Evolutionary conservation across 208 protist species (phyloP).

Genomic region (Leishmania guyanensis): DNA sequence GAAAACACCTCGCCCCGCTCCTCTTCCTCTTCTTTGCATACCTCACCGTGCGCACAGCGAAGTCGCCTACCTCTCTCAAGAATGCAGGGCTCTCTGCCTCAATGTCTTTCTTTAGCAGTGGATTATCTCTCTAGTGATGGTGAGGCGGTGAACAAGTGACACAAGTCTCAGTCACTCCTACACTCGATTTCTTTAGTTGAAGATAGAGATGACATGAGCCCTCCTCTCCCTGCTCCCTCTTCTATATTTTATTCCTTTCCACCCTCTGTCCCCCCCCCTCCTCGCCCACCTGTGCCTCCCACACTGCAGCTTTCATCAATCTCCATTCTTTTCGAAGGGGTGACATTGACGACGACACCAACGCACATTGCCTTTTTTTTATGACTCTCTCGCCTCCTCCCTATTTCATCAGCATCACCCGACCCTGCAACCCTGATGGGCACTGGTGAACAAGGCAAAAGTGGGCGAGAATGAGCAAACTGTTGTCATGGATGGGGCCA

Average conservation of each 20-base stretch:
- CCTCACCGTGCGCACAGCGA: background rate
- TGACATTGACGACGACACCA: background rate
- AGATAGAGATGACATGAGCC: background rate
- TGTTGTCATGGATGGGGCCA: conserved; percentile 24
- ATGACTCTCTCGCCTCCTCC: background rate
- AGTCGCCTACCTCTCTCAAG: background rate
- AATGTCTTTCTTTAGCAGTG: no score
- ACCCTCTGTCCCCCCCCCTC: background rate
- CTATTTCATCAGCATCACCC: background rate
- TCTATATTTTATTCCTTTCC: background rate
- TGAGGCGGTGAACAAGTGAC: background rate
- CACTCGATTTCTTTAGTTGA: background rate
- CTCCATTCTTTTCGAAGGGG: background rate
- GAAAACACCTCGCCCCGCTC: background rate
- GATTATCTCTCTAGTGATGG: background rate
- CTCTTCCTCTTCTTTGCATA: background rate
- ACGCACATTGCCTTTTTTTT: background rate
- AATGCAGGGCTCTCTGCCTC: background rate
- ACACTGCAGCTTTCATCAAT: background rate
- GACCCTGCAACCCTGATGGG: background rate
- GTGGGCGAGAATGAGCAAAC: background rate
- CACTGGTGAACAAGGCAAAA: background rate
- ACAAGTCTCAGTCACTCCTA: background rate
- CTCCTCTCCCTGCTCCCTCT: background rate
- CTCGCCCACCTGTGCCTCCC: background rate